Evolutionary conservation across 352 stramenopile genomes (phyloP).

Genomic region (Globisporangium middletonii): DNA sequence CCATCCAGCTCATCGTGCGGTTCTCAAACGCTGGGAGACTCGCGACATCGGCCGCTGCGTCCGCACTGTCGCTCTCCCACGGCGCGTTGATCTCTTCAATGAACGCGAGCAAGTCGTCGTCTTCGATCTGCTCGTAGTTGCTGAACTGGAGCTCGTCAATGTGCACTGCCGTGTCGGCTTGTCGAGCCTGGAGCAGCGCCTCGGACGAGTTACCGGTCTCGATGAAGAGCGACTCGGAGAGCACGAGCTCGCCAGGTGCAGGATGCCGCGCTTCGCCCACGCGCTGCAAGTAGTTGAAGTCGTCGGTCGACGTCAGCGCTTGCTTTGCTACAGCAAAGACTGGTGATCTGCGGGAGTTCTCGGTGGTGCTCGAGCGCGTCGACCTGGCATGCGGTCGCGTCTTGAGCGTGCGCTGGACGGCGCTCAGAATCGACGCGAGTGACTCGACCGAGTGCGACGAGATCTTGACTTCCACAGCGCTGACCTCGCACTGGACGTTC

Average conservation of each 20-base stretch:
- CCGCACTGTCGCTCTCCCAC: constrained; percentile 30
- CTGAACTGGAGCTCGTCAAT: constrained; percentile 22
- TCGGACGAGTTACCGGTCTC: constrained; percentile 36
- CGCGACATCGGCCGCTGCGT: constrained; percentile 13
- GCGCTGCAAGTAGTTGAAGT: constrained; percentile 53
- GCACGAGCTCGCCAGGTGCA: constrained; percentile 54
- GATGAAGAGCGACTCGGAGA: constrained; percentile 57
- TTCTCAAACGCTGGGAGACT: constrained; percentile 27
- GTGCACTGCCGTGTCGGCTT: constrained; percentile 6
- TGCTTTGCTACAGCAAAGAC: no score
- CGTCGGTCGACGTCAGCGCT: constrained; percentile 24
- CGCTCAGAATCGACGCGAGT: constrained; percentile 22
- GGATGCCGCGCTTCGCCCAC: constrained; percentile 44
- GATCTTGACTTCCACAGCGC: constrained; percentile 34
- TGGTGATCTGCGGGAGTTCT: no score
- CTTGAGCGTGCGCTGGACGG: constrained; percentile 1
- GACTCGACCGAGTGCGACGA: constrained; percentile 37
- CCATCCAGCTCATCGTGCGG: constrained; percentile 66
- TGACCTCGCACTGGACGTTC: constrained; percentile 38
- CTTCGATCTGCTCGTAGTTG: constrained; percentile 15
- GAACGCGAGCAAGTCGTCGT: constrained; percentile 30
- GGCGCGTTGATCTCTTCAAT: constrained; percentile 52
- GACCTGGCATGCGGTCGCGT: neutral
- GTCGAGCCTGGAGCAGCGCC: neutral
- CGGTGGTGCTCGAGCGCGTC: neutral